A percentile compares a stretch with the other conserved stretches of the same genome.
phyloP scores from a whole-genome alignment of 441 rosid species.

The Metrosideros polymorpha region DNA sequence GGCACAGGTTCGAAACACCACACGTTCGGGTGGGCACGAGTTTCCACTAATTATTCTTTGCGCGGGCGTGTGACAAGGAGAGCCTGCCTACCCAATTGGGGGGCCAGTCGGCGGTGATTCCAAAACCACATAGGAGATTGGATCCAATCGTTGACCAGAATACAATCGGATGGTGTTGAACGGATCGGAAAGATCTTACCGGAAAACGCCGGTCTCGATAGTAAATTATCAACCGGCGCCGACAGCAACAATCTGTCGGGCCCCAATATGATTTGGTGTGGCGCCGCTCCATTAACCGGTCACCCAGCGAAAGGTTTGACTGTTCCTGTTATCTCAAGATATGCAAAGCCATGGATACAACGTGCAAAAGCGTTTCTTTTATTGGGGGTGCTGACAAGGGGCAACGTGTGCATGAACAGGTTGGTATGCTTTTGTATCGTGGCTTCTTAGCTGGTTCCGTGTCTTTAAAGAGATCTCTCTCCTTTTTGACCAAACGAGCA shows the following conservation, averaged over 20 bases:
- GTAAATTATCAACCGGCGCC: background rate
- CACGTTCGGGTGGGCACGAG: background rate
- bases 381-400: background rate
- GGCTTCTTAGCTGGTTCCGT: background rate
- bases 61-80: background rate
- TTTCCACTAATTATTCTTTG: background rate
- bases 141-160: background rate
- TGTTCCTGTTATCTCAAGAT: background rate
- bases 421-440: background rate
- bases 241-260: background rate
- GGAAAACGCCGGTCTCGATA: background rate
- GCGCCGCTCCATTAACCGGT: background rate
- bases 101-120: background rate
- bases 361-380: background rate
- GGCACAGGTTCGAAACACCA: background rate
- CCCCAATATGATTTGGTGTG: background rate
- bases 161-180: background rate
- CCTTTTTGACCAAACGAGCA: background rate
- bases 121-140: accelerated
- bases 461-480: background rate
- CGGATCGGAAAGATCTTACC: background rate
- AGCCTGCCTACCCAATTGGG: background rate
- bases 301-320: background rate
- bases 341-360: background rate
- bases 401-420: background rate